Evolutionary conservation across 306 rosid genomes (phyloP), one percentile per base, ranked within the genome.

Genomic region (Dryas octopetala): DNA sequence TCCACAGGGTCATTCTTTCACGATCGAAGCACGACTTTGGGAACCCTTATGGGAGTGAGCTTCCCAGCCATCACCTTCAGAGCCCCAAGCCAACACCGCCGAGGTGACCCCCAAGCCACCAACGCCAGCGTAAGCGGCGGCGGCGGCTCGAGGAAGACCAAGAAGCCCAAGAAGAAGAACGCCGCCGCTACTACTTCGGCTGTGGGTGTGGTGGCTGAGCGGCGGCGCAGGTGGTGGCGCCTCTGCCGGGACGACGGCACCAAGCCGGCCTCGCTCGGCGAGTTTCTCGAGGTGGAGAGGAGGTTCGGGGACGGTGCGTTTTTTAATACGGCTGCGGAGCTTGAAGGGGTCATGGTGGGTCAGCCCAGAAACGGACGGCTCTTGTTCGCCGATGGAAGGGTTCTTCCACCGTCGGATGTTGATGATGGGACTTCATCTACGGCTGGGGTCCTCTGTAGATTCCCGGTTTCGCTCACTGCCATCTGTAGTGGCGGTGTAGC

Each of bases 1-100:
- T 95, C 98, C 3, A 93, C 97, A 19, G 98, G 98, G 52, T 93
- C 98, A 0, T 93, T 93, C 80, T 93, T 93, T 82, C 98, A 91
- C 50, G 98, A 93, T 53, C 76, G 94, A 79, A 91, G 98, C 87
- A 91, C 96, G 9, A 88, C 96, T 13, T 70, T 93, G 19, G 98
- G 96, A 11, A 89, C 98, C 46, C 83, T 93, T 10, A 93, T 93
- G 97, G 98, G 98, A 1, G 96, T 93, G 32, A 91, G 86, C 77
- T 95, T 90, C 78, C 97, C 99, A 3, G 83, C 96, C 44, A 88
- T 92, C 63, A 73, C 96, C 16, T 92, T 92, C 90, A 82, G 97
- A 78, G 93, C 86, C 0, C 97, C 97, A 3, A 92, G 96, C 3
- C 99, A 95, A 80, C 66, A 78, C 78, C 88, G 78, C 77, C 87